Percentiles rank a stretch among this genome's conserved stretches.
Evolutionary conservation across 345 rosid genomes (phyloP).

Genomic region (Sisymbrium irio): DNA sequence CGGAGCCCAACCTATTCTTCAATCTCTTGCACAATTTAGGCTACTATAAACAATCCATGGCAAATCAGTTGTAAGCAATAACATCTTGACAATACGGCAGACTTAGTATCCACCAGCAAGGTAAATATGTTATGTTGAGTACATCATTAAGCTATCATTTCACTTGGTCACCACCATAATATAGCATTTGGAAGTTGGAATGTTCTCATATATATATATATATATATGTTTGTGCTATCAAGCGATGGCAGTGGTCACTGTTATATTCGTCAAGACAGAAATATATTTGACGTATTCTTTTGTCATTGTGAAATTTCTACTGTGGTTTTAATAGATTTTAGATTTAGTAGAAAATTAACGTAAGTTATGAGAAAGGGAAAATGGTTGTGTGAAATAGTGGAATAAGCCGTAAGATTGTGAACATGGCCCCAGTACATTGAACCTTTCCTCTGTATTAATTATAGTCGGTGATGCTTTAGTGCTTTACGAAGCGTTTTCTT

Average conservation of each 20-base stretch:
- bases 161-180: neutral
- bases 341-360: neutral
- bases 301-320: neutral
- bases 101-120: neutral
- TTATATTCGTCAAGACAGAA: neutral
- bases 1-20: neutral
- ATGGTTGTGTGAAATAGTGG: neutral
- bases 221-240: neutral
- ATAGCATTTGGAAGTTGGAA: neutral
- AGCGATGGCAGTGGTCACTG: neutral
- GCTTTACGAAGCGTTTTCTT: neutral
- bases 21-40: neutral
- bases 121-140: neutral
- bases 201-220: neutral
- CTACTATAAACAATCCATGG: neutral
- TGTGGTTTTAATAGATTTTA: neutral
- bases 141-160: neutral
- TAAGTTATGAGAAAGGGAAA: neutral
- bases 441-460: neutral
- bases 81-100: neutral
- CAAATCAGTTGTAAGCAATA: neutral
- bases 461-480: slow-evolving; percentile 13
- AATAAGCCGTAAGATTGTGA: neutral
- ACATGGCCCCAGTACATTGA: slow-evolving; percentile 20
- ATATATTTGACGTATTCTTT: neutral